Conservation (phyloP, 2,329 filamentous ascomycete genomes). For the Sphaerulina vaccinii region DNA sequence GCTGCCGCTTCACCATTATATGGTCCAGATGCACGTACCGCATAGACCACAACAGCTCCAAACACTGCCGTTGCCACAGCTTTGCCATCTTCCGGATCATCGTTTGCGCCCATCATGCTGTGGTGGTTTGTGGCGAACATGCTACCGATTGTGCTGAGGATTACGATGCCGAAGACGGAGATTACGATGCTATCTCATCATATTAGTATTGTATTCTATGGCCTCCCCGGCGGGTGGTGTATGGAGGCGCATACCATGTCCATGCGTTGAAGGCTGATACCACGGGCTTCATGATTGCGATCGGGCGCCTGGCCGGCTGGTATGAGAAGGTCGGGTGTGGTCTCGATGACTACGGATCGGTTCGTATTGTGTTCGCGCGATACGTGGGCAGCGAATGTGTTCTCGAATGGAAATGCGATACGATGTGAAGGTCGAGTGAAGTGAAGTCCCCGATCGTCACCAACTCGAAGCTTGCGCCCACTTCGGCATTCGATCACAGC, state of each 20-base stretch:
- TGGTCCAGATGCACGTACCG: constrained; percentile 66
- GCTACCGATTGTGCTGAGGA: constrained; percentile 63
- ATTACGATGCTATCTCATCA: constrained; percentile 62
- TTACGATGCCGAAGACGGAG: constrained; percentile 63
- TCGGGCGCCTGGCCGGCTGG: constrained; percentile 10
- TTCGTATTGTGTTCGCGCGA: not conserved
- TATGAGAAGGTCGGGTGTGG: not conserved
- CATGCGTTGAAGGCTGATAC: constrained; percentile 90
- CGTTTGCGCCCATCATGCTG: constrained; percentile 73
- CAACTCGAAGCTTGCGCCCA: too few species aligned
- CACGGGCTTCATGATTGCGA: constrained; percentile 81
- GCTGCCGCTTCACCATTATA: not conserved
- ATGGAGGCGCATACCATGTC: constrained; percentile 69
- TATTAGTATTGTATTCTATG: constrained; percentile 13
- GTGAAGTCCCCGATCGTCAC: too few species aligned
- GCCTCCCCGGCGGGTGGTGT: not conserved
- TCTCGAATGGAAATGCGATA: not conserved
- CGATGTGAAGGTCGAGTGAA: too few species aligned
- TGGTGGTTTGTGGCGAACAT: constrained; percentile 78
- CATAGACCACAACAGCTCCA: constrained; percentile 82
- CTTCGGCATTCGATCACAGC: too few species aligned
- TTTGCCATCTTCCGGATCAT: constrained; percentile 62
- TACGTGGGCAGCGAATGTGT: not conserved
- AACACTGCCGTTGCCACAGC: constrained; percentile 85
- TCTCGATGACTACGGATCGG: not conserved